Conservation (phyloP, 1,284 basidiomycete species). For the Austroboletus novae-zelandiae region DNA sequence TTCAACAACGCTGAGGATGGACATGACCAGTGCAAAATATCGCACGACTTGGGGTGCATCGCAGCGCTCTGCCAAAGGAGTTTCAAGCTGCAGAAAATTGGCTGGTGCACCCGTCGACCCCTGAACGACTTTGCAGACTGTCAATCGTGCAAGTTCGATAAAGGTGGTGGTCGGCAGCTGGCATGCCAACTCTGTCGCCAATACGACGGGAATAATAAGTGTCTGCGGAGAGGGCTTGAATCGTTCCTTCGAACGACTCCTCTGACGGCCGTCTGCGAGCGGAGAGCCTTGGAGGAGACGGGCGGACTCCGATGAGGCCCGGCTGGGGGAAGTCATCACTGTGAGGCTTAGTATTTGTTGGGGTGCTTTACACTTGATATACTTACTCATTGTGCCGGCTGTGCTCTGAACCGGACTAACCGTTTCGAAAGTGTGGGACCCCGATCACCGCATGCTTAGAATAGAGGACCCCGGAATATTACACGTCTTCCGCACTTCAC, state of each 20-base stretch:
- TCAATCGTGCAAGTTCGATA: constrained; percentile 25
- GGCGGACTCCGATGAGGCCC: constrained; percentile 9
- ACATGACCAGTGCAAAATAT: constrained; percentile 19
- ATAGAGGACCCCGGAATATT: neutral
- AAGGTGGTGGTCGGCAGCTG: constrained; percentile 29
- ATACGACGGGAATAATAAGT: constrained; percentile 29
- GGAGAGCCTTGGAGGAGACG: constrained; percentile 11
- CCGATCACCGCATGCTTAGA: neutral
- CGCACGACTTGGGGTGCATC: constrained; percentile 20
- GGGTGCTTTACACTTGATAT: too few species aligned
- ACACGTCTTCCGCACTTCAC: too few species aligned
- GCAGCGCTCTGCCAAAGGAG: constrained; percentile 16
- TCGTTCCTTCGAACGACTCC: neutral
- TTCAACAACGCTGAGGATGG: constrained; percentile 12
- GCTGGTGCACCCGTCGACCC: constrained; percentile 8
- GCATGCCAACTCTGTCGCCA: constrained; percentile 23
- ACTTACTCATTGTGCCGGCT: too few species aligned
- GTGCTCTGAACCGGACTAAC: too few species aligned
- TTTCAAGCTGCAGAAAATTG: neutral
- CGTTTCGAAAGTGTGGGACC: neutral
- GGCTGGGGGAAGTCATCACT: neutral
- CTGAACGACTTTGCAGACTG: constrained; percentile 30
- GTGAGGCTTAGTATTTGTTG: too few species aligned
- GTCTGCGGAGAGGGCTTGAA: constrained; percentile 8
- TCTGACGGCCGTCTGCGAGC: neutral